phyloP scores from a whole-genome alignment of 2,329 filamentous ascomycete species.

The Colletotrichum gloeosporioides region DNA sequence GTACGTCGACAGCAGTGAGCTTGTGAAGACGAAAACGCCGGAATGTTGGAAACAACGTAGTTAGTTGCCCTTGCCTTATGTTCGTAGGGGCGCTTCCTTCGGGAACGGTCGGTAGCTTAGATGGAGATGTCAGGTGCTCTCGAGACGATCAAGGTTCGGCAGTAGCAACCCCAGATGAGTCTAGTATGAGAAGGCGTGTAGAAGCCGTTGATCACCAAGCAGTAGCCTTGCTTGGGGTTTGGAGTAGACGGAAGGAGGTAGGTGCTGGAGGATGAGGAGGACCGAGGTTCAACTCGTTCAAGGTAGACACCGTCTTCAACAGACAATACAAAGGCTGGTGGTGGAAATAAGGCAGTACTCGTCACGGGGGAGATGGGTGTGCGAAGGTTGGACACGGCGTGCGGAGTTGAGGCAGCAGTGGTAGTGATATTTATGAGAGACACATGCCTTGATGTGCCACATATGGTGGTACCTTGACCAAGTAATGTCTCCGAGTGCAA shows the following conservation, averaged over 20 bases:
- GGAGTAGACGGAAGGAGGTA: neutral
- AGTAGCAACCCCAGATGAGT: neutral
- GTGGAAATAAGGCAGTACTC: neutral
- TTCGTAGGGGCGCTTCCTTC: neutral
- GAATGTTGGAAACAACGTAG: neutral
- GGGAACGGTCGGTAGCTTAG: neutral
- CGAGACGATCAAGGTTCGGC: neutral
- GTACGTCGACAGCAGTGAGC: neutral
- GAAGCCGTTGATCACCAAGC: slow-evolving; percentile 2
- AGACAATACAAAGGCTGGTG: neutral
- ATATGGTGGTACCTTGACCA: neutral
- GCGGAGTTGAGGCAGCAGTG: neutral
- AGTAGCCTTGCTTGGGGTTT: neutral
- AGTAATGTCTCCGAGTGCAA: neutral
- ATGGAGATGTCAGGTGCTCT: slow-evolving; percentile 15
- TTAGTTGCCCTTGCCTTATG: neutral
- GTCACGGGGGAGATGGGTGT: neutral
- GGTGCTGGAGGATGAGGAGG: neutral
- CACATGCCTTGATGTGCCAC: neutral
- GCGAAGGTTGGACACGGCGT: neutral
- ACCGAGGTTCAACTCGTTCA: neutral
- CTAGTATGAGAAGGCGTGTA: neutral
- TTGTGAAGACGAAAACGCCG: neutral
- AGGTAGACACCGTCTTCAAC: neutral
- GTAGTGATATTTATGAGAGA: slow-evolving; percentile 18